Evolutionary conservation across 257 asterid genomes (phyloP).

Genomic region (Solanum ossicruentum): DNA sequence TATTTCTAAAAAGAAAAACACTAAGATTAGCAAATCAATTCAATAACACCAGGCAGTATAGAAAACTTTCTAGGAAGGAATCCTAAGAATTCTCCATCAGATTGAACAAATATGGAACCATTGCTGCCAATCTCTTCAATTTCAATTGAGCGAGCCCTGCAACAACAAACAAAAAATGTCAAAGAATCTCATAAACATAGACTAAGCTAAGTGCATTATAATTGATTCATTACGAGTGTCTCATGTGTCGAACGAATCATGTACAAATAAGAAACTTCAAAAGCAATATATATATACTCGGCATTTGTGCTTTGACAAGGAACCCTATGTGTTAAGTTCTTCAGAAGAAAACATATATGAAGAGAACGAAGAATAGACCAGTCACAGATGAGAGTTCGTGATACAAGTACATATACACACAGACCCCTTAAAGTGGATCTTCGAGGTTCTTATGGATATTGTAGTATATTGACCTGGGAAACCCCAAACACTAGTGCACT

Average conservation of each 20-base stretch:
- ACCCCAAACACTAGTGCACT: background rate
- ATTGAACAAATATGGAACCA: slow-evolving; percentile 53
- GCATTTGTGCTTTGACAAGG: background rate
- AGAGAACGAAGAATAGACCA: background rate
- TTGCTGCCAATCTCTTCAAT: slow-evolving; percentile 49
- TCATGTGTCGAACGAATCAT: background rate
- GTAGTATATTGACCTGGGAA: background rate
- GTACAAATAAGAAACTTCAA: background rate
- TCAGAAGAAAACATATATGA: background rate
- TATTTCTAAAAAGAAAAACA: background rate
- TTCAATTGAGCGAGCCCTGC: slow-evolving; percentile 57
- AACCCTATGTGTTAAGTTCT: background rate
- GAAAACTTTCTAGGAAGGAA: slow-evolving; percentile 64
- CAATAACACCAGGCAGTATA: slow-evolving; percentile 51
- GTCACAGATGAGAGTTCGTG: background rate
- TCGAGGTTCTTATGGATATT: background rate
- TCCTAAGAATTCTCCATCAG: slow-evolving; percentile 85
- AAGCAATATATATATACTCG: background rate
- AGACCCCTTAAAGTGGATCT: background rate
- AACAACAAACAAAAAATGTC: background rate
- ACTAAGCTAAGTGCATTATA: background rate
- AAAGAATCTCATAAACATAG: background rate
- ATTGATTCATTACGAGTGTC: background rate
- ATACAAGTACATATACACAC: background rate
- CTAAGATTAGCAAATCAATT: slow-evolving; percentile 41